Evolutionary conservation across 352 stramenopile genomes (phyloP), one percentile per base, ranked within the genome.

Genomic region (Hyaloperonospora brassicae): DNA sequence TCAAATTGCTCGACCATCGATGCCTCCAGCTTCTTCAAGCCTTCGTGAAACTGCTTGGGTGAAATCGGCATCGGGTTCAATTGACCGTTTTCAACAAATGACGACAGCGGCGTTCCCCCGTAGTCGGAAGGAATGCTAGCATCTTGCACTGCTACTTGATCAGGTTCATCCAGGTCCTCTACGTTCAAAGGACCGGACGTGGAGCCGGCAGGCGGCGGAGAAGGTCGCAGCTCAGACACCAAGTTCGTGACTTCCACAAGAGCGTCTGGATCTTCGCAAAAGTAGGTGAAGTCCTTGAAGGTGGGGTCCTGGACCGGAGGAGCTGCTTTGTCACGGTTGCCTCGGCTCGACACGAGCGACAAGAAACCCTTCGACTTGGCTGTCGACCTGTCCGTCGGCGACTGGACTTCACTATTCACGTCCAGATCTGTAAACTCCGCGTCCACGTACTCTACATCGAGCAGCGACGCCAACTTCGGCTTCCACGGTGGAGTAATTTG

Each of bases 281-380:
- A 94, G 64, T 94, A 94, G 2, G 84, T 94, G 31, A 94, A 94
- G 51, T 94, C 84, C 66, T 94, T 94, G 43, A 94, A 94, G 1
- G 84, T 93, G 6, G 84, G 84, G 41, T 94, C 84, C 52, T 94
- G 84, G 46, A 88, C 74, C 0, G 82, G 82, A n/a, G 80, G 74
- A 7, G 81, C 75, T 35, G 76, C 51, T 56, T 94, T 94, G 14
- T 72, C 64, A 21, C 78, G 76, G 14, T 55, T 76, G 24, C 64
- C 60, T 27, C 82, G 82, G 34, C 70, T 92, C 1, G 77, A 84
- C 5, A 92, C 79, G 0, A 92, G 64, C 25, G 84, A 89, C 40
- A 94, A 68, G 44, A 94, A 90, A 11, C 82, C 79, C 68, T 93
- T 93, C 7, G 82, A 84, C 22, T 79, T 79, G 4, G 72, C 61